These are phyloP conservation scores for Vanilla planifolia DNA, from an alignment of 106 monocot species.

Conservation along the genomic window DNA sequence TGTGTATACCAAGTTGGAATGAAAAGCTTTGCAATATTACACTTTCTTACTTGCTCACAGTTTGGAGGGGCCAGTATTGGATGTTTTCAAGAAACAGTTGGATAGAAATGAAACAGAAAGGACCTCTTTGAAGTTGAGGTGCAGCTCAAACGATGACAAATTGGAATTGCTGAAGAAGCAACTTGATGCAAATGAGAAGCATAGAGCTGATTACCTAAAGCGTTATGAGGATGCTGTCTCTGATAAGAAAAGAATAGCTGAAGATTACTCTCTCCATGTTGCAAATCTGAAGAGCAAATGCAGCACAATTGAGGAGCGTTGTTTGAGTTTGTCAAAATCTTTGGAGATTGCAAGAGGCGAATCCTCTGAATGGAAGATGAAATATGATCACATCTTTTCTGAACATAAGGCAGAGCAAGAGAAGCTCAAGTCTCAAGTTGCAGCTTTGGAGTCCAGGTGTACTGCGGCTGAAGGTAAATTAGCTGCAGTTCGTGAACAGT, in stretches of 20 bases:
- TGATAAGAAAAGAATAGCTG: conserved; percentile 76
- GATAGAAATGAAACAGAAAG: conserved; percentile 62
- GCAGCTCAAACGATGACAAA: conserved; percentile 66
- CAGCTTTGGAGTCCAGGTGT: conserved; percentile 59
- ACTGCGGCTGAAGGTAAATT: conserved; percentile 70
- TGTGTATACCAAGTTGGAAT: too few species aligned
- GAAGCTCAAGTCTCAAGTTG: conserved; percentile 53
- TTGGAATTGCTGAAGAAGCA: conserved; percentile 69
- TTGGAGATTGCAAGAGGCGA: conserved; percentile 45
- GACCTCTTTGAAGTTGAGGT: conserved; percentile 43
- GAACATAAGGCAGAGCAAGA: conserved; percentile 73
- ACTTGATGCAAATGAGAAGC: conserved; percentile 79
- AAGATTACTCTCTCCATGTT: conserved; percentile 64
- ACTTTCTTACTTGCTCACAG: conserved; percentile 27
- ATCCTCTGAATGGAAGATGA: conserved; percentile 65
- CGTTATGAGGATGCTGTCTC: conserved; percentile 77
- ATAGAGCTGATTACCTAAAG: conserved; percentile 68
- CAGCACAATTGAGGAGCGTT: conserved; percentile 80
- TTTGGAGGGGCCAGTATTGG: conserved; percentile 66
- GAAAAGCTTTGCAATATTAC: not conserved
- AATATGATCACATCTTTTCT: conserved; percentile 36
- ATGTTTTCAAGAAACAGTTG: conserved; percentile 59
- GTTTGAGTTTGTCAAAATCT: conserved; percentile 42
- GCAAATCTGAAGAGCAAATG: conserved; percentile 76
- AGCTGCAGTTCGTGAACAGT: conserved; percentile 79